These are phyloP conservation scores for Borealophlyctis nickersoniae DNA, from an alignment of 192 early-diverging fungal genomes.

Conservation along the genomic window DNA sequence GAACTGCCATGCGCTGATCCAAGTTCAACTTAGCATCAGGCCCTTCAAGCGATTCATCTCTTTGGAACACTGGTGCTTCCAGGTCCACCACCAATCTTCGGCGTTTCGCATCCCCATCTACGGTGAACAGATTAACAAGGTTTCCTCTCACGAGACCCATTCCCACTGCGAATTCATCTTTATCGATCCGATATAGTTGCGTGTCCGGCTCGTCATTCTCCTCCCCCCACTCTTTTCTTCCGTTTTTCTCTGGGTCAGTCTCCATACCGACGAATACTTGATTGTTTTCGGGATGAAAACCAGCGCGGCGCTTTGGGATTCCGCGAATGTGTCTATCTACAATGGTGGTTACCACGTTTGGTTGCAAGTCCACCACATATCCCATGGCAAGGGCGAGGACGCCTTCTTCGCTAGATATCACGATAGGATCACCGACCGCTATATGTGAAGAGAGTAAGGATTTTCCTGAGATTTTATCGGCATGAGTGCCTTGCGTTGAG, in stretches of 20 bases:
- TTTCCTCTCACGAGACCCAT: slow-evolving; percentile 72
- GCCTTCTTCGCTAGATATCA: slow-evolving; percentile 71
- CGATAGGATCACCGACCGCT: slow-evolving; percentile 71
- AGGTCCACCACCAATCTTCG: slow-evolving; percentile 78
- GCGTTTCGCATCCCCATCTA: slow-evolving; percentile 50
- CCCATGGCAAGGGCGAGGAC: slow-evolving; percentile 77
- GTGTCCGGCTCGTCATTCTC: slow-evolving; percentile 31
- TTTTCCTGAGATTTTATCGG: neutral
- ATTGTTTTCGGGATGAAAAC: slow-evolving; percentile 54
- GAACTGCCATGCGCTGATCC: slow-evolving; percentile 68
- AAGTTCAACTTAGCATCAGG: slow-evolving; percentile 55
- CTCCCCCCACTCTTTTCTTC: slow-evolving; percentile 26
- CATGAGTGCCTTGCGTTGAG: neutral
- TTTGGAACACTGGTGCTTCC: slow-evolving; percentile 61
- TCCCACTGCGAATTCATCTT: slow-evolving; percentile 72
- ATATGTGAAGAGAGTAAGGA: slow-evolving; percentile 50
- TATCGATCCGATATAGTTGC: slow-evolving; percentile 72
- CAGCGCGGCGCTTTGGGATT: slow-evolving; percentile 44
- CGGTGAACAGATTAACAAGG: slow-evolving; percentile 66
- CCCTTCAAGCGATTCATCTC: neutral
- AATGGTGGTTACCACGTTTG: slow-evolving; percentile 48
- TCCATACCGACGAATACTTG: slow-evolving; percentile 56
- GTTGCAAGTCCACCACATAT: slow-evolving; percentile 56
- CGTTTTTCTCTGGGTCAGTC: too few species aligned
- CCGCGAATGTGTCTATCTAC: slow-evolving; percentile 69